Base-by-base conservation (phyloP, 768 basidiomycete genomes). In the Boletus eberwhitei region DNA sequence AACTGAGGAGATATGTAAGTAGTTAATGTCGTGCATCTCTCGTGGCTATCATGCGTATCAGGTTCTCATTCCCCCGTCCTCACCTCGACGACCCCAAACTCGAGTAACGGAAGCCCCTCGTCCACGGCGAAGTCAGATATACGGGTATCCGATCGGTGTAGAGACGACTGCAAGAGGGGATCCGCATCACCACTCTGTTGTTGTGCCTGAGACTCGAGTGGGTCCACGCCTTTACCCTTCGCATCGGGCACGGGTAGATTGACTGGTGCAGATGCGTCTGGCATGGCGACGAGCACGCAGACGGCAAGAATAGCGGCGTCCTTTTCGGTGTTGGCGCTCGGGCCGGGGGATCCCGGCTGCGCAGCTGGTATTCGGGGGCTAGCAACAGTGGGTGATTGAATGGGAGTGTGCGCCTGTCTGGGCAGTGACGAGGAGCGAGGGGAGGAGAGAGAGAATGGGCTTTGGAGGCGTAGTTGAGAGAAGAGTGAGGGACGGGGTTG, bases 231-330 rank as follows among this genome's bases (percentile, higher is more conserved):
- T 34, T 65, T 65, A 8, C 64, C 64, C 50, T 65, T 66, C 56
- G 43, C n/a, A n/a, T 46, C 35, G 31, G 48, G 13, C 11, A 29
- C 4, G 0, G 24, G 35, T 24, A 24, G 53, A 36, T 54, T 24
- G 5, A 38, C 49, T 0, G 58, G 57, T 2, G 58, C 35, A 3
- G 54, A 51, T 16, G 38, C 31, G 29, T 64, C 55, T 22, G 65
- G 65, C 65, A 66, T 67, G 32, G 63, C 58, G 34, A 66, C 45
- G 17, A 66, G 56, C 3, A 66, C 51, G 31, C 53, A 67, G 4
- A 67, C 48, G 11, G 54, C 14, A 21, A 66, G 24, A 0, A 39
- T 54, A 1, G 48, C 43, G 2, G 51, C 8, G 3, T 55, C 52
- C 22, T 50, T 52, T 46, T 56, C 54, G 16, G 22, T 17, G 8